A percentile compares a stretch with the other conserved stretches of the same genome.
phyloP scores from a whole-genome alignment of 2,329 filamentous ascomycete genomes.

The Arthrinium phaeospermum region DNA sequence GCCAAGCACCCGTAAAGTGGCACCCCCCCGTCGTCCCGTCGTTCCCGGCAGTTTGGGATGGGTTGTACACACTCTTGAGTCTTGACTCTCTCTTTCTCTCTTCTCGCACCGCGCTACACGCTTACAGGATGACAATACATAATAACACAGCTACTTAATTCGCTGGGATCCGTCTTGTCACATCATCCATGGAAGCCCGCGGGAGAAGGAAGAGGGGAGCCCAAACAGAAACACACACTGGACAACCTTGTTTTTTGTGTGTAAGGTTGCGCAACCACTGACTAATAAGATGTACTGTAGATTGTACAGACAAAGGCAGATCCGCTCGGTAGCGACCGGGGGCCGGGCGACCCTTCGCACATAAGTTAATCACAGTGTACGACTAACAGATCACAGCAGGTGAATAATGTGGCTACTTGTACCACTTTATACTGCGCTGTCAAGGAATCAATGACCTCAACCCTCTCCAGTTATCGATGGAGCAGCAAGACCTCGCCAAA shows the following conservation, averaged over 20 bases:
- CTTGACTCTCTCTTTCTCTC: background rate
- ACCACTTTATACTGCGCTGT: conserved; percentile 14
- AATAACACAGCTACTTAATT: background rate
- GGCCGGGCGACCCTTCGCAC: conserved; percentile 16
- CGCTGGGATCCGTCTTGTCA: background rate
- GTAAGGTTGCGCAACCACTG: background rate
- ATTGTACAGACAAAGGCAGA: background rate
- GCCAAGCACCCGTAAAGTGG: background rate
- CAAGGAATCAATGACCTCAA: conserved; percentile 14
- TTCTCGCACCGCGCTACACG: background rate
- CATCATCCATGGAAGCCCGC: background rate
- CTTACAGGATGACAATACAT: background rate
- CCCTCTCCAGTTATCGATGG: conserved; percentile 13
- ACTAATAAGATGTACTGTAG: too few relatives aligned
- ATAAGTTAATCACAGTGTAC: conserved; percentile 3
- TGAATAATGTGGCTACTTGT: background rate
- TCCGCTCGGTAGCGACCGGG: conserved; percentile 6
- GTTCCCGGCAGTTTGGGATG: conserved; percentile 14
- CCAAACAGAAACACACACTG: background rate
- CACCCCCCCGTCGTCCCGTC: background rate
- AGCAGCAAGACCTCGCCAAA: background rate
- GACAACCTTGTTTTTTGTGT: background rate
- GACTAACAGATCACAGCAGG: background rate
- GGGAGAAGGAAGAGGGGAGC: background rate
- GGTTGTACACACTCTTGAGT: background rate